Base-by-base conservation (phyloP, 2,329 filamentous ascomycete species). In the Endoconidiophora laricicola region DNA sequence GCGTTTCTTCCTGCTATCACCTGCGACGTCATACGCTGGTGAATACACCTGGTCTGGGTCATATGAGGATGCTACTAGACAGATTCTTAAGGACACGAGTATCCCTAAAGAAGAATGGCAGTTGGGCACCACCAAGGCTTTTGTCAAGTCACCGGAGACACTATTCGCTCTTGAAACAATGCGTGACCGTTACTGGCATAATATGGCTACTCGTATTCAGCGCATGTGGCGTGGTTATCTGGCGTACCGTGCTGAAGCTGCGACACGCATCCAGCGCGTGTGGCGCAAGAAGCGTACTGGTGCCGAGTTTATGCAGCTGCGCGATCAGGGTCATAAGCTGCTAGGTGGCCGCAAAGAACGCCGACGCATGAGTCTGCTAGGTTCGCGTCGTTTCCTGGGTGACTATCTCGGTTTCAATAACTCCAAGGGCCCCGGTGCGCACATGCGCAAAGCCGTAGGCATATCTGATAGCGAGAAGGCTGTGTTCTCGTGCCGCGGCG, bases 111-210 rank as follows among this genome's bases (percentile, higher is more conserved):
- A 96, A 59, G 91, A 98, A 62, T 96, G 86, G 73, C 91, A 98
- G 65, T 84, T 98, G 74, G 91, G 91, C 67, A 84, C 91, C 4
- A 90, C 85, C 1, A 98, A 96, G 66, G 90, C 87, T 3, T 98
- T 98, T 60, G 94, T 98, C 69, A 96, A 98, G 66, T 88, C 91
- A 0, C 91, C 91, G 0, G 91, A 98, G 65, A 98, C 91, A 0
- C 69, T 98, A 2, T 98, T 98, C 61, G 91, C 91, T 2, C 71
- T 98, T 9, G 91, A 98, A 65, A 88, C 93, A 52, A 96, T 98
- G 90, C 79, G 91, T 61, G 91, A 98, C 62, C 76, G 86, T 51
- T 98, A 96, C 66, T 96, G 90, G 90, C 90, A 96, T 66, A 98
- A 96, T 67, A 96, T 98, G 91, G 91, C 91, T 3, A 94, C 90